These are phyloP conservation scores for Lichtheimia ornata DNA, from an alignment of 371 early-diverging fungal species.

Conservation along the genomic window DNA sequence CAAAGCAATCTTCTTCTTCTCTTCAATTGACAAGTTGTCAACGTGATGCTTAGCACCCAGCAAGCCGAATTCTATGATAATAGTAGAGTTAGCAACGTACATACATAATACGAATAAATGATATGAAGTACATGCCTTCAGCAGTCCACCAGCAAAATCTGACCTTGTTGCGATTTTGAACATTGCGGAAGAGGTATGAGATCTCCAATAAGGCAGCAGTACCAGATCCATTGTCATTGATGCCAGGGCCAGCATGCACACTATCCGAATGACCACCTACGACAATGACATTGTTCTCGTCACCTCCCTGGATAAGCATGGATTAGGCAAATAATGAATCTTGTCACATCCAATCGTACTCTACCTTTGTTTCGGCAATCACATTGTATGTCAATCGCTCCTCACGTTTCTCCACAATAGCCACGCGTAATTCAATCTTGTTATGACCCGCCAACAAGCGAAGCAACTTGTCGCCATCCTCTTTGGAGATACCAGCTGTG, in stretches of 20 bases:
- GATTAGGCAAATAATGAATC: too few species aligned
- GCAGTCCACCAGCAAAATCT: slow-evolving; percentile 75
- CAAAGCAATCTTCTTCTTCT: slow-evolving; percentile 51
- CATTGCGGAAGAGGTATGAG: slow-evolving; percentile 40
- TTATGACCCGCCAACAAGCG: slow-evolving; percentile 2
- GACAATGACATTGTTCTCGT: slow-evolving; percentile 19
- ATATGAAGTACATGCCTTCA: slow-evolving; percentile 46
- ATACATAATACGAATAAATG: too few species aligned
- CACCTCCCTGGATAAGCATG: slow-evolving; percentile 13
- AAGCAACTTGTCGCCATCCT: slow-evolving; percentile 15
- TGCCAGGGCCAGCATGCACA: slow-evolving; percentile 69
- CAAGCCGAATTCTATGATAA: slow-evolving; percentile 51
- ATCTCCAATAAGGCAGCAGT: slow-evolving; percentile 67
- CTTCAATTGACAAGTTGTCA: slow-evolving; percentile 17
- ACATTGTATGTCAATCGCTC: slow-evolving; percentile 18
- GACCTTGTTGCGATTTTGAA: slow-evolving; percentile 37
- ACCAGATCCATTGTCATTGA: slow-evolving; percentile 76
- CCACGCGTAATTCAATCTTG: slow-evolving; percentile 3
- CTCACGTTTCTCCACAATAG: slow-evolving; percentile 21
- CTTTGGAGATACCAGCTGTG: slow-evolving; percentile 14
- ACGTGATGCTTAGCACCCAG: slow-evolving; percentile 75
- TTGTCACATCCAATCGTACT: too few species aligned
- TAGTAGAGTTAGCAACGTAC: too few species aligned
- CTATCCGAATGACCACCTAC: slow-evolving; percentile 49
- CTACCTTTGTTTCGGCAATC: slow-evolving; percentile 20